Conservation (phyloP, 139 green algal genomes). For the Eudorina sp. region DNA sequence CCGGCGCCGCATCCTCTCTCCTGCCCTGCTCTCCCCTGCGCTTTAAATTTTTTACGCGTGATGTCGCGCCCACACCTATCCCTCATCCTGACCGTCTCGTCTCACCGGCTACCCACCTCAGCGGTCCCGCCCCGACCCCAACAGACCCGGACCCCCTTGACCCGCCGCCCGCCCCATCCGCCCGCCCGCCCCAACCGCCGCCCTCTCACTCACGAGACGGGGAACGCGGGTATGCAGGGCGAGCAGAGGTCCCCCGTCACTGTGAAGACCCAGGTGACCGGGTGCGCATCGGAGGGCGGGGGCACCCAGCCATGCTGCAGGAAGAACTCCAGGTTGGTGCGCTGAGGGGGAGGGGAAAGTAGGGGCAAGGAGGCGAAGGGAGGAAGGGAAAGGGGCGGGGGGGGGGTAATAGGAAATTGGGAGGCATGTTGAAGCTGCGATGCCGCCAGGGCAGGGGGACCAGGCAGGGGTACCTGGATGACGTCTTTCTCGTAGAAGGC, state of each 20-base stretch:
- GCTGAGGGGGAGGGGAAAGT: background rate
- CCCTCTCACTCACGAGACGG: slow-evolving; percentile 36
- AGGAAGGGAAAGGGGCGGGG: background rate
- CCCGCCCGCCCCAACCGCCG: background rate
- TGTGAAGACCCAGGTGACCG: slow-evolving; percentile 60
- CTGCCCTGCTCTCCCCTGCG: no score
- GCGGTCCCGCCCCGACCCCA: no score
- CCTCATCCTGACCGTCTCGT: no score
- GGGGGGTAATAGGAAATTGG: background rate
- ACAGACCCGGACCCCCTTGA: no score
- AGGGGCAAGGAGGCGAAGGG: background rate
- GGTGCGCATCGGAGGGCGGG: background rate
- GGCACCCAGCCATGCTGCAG: slow-evolving; percentile 64
- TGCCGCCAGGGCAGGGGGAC: no score
- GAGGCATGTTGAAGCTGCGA: no score
- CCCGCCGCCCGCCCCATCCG: no score
- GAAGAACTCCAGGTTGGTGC: slow-evolving; percentile 79
- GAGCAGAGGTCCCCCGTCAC: slow-evolving; percentile 70
- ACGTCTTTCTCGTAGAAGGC: slow-evolving; percentile 82
- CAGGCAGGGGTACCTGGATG: slow-evolving; percentile 59
- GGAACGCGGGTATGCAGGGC: slow-evolving; percentile 68
- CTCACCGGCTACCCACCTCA: no score
- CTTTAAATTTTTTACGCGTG: no score
- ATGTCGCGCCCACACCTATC: no score
- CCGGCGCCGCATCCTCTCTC: no score